Percentiles rank a stretch among this genome's conserved stretches.
phyloP scores from a whole-genome alignment of 176 grass and related monocot species.

The Musa beccarii region DNA sequence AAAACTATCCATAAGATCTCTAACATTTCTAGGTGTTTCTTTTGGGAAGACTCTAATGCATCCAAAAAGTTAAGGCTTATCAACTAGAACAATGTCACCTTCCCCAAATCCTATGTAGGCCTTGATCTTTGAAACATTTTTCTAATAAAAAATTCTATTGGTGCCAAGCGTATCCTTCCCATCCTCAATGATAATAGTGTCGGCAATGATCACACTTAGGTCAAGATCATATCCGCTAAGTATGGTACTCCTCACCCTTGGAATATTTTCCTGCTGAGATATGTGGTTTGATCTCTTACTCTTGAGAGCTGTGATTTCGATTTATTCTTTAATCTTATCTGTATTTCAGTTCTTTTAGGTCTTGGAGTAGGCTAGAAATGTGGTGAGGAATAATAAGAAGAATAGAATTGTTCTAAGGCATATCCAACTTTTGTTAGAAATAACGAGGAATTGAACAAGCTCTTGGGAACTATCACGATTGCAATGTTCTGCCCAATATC shows the following conservation, averaged over 20 bases:
- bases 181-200: too few species aligned
- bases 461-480: conserved; percentile 32
- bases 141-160: too few species aligned
- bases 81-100: too few species aligned
- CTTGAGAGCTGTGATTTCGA: not conserved
- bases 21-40: too few species aligned
- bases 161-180: too few species aligned
- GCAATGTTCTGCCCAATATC: conserved; percentile 32
- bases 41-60: too few species aligned
- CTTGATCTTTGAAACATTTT: too few species aligned
- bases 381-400: conserved; percentile 10
- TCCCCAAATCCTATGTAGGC: too few species aligned
- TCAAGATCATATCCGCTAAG: too few species aligned
- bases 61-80: too few species aligned
- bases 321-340: not conserved
- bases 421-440: conserved; percentile 11
- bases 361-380: conserved; percentile 5
- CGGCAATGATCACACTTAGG: too few species aligned
- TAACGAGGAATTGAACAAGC: conserved; percentile 30
- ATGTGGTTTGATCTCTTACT: not conserved
- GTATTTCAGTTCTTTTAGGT: not conserved
- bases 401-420: conserved; percentile 4
- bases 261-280: conserved; percentile 37
- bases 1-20: too few species aligned
- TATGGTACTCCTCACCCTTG: not conserved